Conservation (phyloP, 768 basidiomycete genomes). For the Coprinopsis strossmayeri region DNA sequence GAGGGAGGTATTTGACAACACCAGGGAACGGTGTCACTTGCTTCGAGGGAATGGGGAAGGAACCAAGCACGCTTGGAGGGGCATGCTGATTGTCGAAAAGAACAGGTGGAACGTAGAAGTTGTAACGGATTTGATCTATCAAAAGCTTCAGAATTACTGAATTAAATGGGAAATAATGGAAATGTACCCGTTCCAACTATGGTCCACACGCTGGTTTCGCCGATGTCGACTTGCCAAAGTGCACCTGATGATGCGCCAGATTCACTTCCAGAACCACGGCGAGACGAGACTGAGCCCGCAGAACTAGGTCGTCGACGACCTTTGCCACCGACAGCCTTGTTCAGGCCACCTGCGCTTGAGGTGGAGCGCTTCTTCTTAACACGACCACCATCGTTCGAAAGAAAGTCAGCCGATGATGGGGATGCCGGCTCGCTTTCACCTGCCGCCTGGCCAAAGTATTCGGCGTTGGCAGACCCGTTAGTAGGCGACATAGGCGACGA, state of each 20-base stretch:
- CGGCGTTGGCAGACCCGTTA: slow-evolving; percentile 43
- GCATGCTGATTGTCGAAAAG: slow-evolving; percentile 76
- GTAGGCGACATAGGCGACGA: slow-evolving; percentile 66
- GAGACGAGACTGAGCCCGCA: slow-evolving; percentile 63
- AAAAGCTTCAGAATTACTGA: slow-evolving; percentile 13
- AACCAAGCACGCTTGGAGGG: slow-evolving; percentile 45
- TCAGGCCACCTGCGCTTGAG: slow-evolving; percentile 59
- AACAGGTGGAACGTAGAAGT: slow-evolving; percentile 86
- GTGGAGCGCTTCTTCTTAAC: slow-evolving; percentile 82
- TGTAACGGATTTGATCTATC: slow-evolving; percentile 84
- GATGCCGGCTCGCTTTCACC: slow-evolving; percentile 64
- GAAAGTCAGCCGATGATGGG: slow-evolving; percentile 61
- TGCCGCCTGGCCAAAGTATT: slow-evolving; percentile 56
- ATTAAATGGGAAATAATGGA: slow-evolving; percentile 6
- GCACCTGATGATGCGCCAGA: slow-evolving; percentile 69
- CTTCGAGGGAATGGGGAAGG: slow-evolving; percentile 76
- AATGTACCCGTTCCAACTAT: slow-evolving; percentile 79
- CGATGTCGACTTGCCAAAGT: slow-evolving; percentile 86
- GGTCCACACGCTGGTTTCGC: slow-evolving; percentile 92
- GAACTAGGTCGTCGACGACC: slow-evolving; percentile 72
- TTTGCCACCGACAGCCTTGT: slow-evolving; percentile 41
- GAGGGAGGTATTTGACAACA: slow-evolving; percentile 87
- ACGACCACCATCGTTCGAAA: slow-evolving; percentile 77
- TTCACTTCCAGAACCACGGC: slow-evolving; percentile 64
- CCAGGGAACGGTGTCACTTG: slow-evolving; percentile 82